phyloP scores from a whole-genome alignment of 306 rosid genomes.

The Citrullus amarus region DNA sequence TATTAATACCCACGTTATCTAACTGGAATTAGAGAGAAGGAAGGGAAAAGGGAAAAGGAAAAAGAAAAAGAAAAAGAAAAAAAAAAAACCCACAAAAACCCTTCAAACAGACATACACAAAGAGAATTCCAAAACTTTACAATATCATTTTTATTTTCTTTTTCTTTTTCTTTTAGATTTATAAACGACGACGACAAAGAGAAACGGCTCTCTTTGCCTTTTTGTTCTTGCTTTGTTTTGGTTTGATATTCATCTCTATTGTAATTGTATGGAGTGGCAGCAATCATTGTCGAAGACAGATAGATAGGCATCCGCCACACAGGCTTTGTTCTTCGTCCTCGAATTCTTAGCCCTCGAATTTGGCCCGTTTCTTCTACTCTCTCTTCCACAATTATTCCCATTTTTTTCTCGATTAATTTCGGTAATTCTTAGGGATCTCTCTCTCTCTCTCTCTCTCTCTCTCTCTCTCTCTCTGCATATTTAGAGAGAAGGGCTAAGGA shows the following conservation, averaged over 20 bases:
- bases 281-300: slow-evolving; percentile 25
- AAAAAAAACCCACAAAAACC: background rate
- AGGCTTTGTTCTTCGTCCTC: background rate
- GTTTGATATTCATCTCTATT: background rate
- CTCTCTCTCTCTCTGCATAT: background rate
- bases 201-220: slow-evolving; percentile 1
- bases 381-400: background rate
- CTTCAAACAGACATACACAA: background rate
- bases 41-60: background rate
- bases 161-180: background rate
- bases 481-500: background rate
- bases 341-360: background rate
- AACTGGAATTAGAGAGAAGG: background rate
- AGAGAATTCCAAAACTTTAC: background rate
- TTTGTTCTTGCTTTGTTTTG: background rate
- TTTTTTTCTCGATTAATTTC: background rate
- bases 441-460: background rate
- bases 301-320: slow-evolving; percentile 2
- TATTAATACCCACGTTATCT: slow-evolving; percentile 4
- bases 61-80: fast-evolving
- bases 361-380: background rate
- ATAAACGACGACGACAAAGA: background rate
- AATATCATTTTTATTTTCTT: background rate
- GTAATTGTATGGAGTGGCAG: background rate
- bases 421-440: slow-evolving; percentile 10